A percentile compares a stretch with the other conserved stretches of the same genome.
phyloP scores from a whole-genome alignment of 305 asterid genomes.

The Fraxinus angustifolia region DNA sequence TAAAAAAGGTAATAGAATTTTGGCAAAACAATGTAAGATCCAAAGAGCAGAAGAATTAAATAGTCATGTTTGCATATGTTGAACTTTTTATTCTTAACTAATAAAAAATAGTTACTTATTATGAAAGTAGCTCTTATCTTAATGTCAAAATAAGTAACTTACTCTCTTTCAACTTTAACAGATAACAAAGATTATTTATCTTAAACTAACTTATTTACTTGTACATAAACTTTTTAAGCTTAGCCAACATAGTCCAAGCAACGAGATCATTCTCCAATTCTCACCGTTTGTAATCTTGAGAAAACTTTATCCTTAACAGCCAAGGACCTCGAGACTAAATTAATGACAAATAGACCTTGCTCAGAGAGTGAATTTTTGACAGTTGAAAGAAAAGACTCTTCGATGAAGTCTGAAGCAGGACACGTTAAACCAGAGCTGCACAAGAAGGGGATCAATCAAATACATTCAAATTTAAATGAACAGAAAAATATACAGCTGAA shows the following conservation, averaged over 20 bases:
- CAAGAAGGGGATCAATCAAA: conserved; percentile 7
- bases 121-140: neutral
- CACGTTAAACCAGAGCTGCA: conserved; percentile 89
- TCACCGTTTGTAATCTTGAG: conserved; percentile 68
- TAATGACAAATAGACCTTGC: conserved; percentile 72
- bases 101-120: no score
- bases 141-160: neutral
- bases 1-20: neutral
- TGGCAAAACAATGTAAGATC: neutral
- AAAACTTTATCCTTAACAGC: conserved; percentile 53
- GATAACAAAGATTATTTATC: neutral
- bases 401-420: conserved; percentile 76
- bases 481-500: neutral
- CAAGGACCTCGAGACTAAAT: conserved; percentile 81
- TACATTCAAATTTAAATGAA: conserved; percentile 9
- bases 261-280: conserved; percentile 12
- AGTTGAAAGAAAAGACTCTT: conserved; percentile 64
- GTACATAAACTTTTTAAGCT: neutral
- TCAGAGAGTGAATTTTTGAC: conserved; percentile 68
- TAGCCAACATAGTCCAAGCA: neutral
- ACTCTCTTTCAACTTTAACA: neutral
- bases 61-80: neutral
- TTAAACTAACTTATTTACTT: neutral
- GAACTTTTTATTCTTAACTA: no score
- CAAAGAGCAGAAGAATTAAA: neutral